A percentile compares a stretch with the other conserved stretches of the same genome.
Evolutionary conservation across 345 rosid species (phyloP).

Genomic region (Leavenworthia alabamica): DNA sequence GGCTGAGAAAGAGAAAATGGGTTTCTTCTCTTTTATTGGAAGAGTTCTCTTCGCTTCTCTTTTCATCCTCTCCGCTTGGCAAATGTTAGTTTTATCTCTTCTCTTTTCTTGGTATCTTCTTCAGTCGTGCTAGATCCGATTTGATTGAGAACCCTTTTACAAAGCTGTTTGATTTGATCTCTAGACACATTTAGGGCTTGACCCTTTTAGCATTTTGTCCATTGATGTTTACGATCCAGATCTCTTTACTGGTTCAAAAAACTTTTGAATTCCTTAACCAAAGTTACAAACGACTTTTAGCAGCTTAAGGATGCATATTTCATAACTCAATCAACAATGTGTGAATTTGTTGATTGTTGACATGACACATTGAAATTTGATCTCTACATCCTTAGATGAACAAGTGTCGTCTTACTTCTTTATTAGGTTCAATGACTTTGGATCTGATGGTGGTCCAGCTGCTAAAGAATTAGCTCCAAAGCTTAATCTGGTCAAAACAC

Average conservation of each 20-base stretch:
- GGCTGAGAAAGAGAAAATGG: too few species aligned
- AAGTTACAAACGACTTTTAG: neutral
- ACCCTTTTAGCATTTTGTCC: neutral
- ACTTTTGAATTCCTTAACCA: neutral
- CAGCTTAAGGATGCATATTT: neutral
- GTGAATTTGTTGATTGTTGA: neutral
- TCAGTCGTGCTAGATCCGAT: neutral
- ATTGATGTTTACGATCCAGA: neutral
- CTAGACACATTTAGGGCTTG: constrained; percentile 1
- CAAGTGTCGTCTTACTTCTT: neutral
- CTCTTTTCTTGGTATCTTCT: neutral
- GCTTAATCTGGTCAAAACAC: constrained; percentile 43
- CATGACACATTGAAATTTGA: neutral
- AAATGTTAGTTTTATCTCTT: constrained; percentile 42
- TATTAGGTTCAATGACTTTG: constrained; percentile 54
- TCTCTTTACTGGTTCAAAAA: neutral
- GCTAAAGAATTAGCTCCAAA: constrained; percentile 69
- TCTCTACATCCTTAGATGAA: neutral
- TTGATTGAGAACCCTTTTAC: neutral
- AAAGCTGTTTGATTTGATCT: neutral
- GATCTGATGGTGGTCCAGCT: constrained; percentile 76
- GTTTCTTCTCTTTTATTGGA: constrained; percentile 85
- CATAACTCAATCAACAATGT: neutral
- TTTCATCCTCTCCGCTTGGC: constrained; percentile 91
- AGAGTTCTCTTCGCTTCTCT: constrained; percentile 84